These are phyloP conservation scores for Diospyros kaki DNA, from an alignment of 148 eudicot species.

Conservation along the genomic window DNA sequence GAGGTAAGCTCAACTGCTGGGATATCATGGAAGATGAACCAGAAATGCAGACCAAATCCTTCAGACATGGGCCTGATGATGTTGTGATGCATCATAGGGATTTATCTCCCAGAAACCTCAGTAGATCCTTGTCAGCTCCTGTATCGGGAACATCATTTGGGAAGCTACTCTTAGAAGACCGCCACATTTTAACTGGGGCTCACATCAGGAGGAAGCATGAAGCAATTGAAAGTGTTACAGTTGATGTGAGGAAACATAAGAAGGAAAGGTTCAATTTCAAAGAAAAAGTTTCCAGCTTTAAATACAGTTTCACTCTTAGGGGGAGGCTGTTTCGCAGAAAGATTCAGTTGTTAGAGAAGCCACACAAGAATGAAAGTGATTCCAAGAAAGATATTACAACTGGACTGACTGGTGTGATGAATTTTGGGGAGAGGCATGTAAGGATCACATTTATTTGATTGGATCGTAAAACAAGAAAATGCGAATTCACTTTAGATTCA, in stretches of 20 bases:
- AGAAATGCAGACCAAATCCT: slow-evolving; percentile 49
- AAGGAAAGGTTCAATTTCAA: slow-evolving; percentile 66
- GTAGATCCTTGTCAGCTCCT: slow-evolving; percentile 93
- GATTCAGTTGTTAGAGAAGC: slow-evolving; percentile 49
- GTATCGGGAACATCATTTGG: slow-evolving; percentile 84
- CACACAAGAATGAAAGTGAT: slow-evolving; percentile 32
- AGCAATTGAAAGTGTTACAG: slow-evolving; percentile 34
- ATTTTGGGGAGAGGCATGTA: slow-evolving; percentile 54
- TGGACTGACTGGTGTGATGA: slow-evolving; percentile 52
- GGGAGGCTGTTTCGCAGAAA: slow-evolving; percentile 70
- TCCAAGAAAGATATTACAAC: slow-evolving; percentile 42
- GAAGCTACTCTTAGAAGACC: slow-evolving; percentile 92
- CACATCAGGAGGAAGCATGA: slow-evolving; percentile 90
- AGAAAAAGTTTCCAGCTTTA: slow-evolving; percentile 70
- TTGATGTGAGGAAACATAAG: slow-evolving; percentile 43
- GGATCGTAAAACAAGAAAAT: not conserved
- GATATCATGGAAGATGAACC: slow-evolving; percentile 33
- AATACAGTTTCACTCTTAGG: slow-evolving; percentile 55
- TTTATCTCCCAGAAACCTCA: slow-evolving; percentile 61
- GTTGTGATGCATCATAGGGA: slow-evolving; percentile 33
- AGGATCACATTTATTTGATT: slow-evolving; percentile 27
- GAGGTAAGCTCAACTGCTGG: slow-evolving; percentile 30
- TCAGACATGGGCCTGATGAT: slow-evolving; percentile 35
- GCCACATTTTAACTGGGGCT: slow-evolving; percentile 65
- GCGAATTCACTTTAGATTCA: not conserved